Evolutionary conservation across 768 basidiomycete genomes (phyloP), one percentile per base, ranked within the genome.

Genomic region (Collybia mongolica): DNA sequence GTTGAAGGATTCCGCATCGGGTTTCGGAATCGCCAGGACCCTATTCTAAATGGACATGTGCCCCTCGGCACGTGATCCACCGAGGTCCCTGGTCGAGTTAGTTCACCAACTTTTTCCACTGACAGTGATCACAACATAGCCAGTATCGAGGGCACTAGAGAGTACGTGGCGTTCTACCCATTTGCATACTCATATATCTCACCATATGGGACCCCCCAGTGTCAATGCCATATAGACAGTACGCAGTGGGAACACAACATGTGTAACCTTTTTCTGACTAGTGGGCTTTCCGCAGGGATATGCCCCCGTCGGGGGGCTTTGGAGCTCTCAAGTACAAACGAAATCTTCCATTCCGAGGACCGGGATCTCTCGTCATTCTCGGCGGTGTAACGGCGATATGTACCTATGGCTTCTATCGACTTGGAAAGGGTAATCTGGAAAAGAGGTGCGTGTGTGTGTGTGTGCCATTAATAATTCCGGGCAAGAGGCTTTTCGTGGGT

Each of bases 221-320:
- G 83, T 74, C 82, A 51, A 65, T 70, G 23, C 77, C 81, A 29
- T 86, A 77, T 64, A 72, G 81, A 73, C 83, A 87, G 85, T 86
- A 64, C 59, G 84, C 57, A 46, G 57, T 52, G 61, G 51, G 24
- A 4, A 3, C 24, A 54, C 51, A n/a, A 22, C 65, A 62, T 57
- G 53, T 54, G 57, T 67, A 66, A 50, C 26, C 61, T 62, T 35
- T 6, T 35, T 39, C 51, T 58, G 36, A 56, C 53, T 32, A 32
- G 12, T 24, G n/a, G 35, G 43, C 40, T 51, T 58, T 49, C 22
- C 53, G 51, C 71, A 97, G 95, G 72, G 96, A 99, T 65, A 88
- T 99, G 84, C 96, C 96, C 60, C 96, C 96, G 37, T 59, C 84
- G 39, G 94, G 93, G 54, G 96, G 96, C 2, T 99, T 96, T 71